Evolutionary conservation across 176 grass and related monocot genomes (phyloP), one percentile per base, ranked within the genome.

Genomic region (Ensete ventricosum): DNA sequence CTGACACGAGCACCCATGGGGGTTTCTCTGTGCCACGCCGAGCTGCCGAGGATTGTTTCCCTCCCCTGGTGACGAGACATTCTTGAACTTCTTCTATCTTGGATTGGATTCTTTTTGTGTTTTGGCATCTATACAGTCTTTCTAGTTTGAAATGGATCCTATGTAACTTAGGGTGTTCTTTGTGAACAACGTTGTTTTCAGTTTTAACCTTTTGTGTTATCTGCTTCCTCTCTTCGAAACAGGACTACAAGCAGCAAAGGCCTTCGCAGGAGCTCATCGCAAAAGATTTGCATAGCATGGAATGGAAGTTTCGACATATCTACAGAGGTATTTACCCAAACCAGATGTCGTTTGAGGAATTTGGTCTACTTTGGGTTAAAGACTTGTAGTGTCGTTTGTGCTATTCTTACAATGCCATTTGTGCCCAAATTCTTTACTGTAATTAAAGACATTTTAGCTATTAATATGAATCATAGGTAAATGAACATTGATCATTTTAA

Each of bases 21-120:
- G 96, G 96, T 3, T 99, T 99, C 91, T 99, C 96, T 51, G 96
- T 99, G 76, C 96, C 96, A 81, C 96, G 96, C 27, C 88, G 96
- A 65, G 96, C 96, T 80, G 96, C 96, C 0, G 96, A 99, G 77
- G 91, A 99, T 62, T 99, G 96, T 65, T 99, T 99, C 55, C 86
- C 88, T 14, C 88, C 91, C 11, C 77, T 99, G 95, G 95, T 99
- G 74, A 85, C 49, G 29, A 71, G 55, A 52, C 29, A 53, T 70
- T 65, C 67, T 70, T 34, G 16, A 70, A 70, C 17, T 70, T 50
- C 19, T 50, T 70, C 67, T 11, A 51, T 70, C n/a, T 20, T 16
- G 17, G 3, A 13, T 51, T 50, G 25, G 34, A 11, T 43, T 19
- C 19, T 69, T 19, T 19, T 49, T 69, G n/a, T 1, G 9, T 9